These are phyloP conservation scores for Penicillium glabrum DNA, from an alignment of 2,329 filamentous ascomycete species.

Conservation along the genomic window DNA sequence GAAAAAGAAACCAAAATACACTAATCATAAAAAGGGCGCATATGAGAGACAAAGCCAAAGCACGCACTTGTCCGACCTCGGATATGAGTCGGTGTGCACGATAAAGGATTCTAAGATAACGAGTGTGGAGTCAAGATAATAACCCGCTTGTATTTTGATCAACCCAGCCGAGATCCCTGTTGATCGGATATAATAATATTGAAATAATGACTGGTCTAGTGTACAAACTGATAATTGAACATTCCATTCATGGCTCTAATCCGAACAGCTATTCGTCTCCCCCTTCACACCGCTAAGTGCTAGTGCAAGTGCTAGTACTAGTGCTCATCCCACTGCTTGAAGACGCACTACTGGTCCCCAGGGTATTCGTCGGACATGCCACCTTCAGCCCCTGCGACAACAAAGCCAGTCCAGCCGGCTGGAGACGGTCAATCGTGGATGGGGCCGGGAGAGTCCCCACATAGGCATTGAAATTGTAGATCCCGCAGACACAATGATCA, in stretches of 20 bases:
- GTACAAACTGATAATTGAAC: not conserved
- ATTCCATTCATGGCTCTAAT: not conserved
- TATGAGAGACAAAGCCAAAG: not conserved
- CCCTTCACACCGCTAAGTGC: not conserved
- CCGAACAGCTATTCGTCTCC: not conserved
- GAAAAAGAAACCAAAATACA: not conserved
- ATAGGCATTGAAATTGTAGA: conserved; percentile 60
- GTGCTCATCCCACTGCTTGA: not conserved
- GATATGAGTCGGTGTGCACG: conserved; percentile 10
- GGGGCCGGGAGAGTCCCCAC: conserved; percentile 51
- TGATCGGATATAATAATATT: not conserved
- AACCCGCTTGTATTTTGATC: not conserved
- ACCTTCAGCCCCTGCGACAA: conserved; percentile 30
- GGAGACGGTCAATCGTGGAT: conserved; percentile 35
- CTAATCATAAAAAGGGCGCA: not conserved
- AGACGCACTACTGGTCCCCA: conserved; percentile 11
- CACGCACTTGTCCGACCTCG: conserved; percentile 1
- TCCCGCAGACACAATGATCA: conserved; percentile 48
- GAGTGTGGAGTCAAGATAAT: conserved; percentile 3
- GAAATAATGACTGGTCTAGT: not conserved
- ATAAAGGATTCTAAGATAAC: conserved; percentile 8
- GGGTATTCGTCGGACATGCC: conserved; percentile 29
- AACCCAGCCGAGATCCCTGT: not conserved
- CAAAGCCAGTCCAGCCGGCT: conserved; percentile 31
- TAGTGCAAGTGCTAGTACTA: not conserved